Conservation (phyloP, 2,329 filamentous ascomycete species). For the Lecanosticta acicola region DNA sequence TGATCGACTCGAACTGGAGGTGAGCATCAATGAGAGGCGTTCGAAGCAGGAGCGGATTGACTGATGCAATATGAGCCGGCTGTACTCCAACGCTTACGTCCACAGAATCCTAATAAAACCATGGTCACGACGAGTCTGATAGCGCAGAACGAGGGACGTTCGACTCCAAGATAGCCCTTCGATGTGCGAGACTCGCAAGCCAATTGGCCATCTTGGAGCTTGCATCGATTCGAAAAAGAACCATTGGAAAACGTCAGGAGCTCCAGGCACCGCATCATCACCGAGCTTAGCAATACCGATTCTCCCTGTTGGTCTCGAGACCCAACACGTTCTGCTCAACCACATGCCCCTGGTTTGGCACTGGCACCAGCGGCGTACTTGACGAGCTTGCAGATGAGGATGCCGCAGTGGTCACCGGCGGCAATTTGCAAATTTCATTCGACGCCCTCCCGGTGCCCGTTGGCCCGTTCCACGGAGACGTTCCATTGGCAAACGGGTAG, state of each 20-base stretch:
- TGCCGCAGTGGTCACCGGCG: not conserved
- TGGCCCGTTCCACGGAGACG: not conserved
- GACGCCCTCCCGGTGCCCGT: not conserved
- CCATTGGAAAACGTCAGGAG: too few relatives aligned
- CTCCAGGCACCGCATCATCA: too few relatives aligned
- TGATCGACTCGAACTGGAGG: conserved; percentile 5
- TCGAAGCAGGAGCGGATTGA: not conserved
- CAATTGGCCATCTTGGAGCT: not conserved
- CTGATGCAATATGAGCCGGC: not conserved
- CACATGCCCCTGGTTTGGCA: conserved; percentile 7
- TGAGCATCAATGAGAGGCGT: not conserved
- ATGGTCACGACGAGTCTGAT: not conserved
- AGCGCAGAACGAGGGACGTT: too few relatives aligned
- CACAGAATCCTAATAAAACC: not conserved
- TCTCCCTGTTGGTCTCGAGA: not conserved
- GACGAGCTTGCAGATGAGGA: conserved; percentile 1
- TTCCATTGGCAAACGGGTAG: not conserved
- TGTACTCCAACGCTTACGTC: not conserved
- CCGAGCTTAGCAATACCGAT: not conserved
- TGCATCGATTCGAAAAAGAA: too few relatives aligned
- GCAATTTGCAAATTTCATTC: conserved; percentile 3
- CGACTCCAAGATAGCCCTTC: too few relatives aligned
- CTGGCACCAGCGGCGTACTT: conserved; percentile 1
- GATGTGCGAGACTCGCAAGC: too few relatives aligned
- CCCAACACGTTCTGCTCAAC: conserved; percentile 8